Evolutionary conservation across 306 rosid species (phyloP).

Genomic region (Dicorynia guianensis): DNA sequence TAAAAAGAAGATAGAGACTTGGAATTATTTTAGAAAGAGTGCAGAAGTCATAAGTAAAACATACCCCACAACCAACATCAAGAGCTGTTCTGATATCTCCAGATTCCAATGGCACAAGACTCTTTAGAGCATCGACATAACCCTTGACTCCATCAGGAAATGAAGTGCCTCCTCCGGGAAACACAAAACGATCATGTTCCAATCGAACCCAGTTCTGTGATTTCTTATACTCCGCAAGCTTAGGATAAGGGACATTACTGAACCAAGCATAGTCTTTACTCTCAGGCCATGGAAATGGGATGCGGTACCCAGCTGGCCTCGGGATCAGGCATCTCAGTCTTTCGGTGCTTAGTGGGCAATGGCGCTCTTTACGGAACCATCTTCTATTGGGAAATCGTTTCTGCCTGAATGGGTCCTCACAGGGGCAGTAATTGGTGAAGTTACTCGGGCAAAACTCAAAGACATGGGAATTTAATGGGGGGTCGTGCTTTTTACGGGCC

Average conservation of each 20-base stretch:
- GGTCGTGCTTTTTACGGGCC: not conserved
- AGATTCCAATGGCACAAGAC: slow-evolving; percentile 46
- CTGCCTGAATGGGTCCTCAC: slow-evolving; percentile 51
- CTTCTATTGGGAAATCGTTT: slow-evolving; percentile 27
- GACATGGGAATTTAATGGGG: not conserved
- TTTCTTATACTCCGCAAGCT: slow-evolving; percentile 54
- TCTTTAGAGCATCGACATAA: slow-evolving; percentile 45
- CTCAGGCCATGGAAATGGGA: slow-evolving; percentile 53
- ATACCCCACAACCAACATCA: slow-evolving; percentile 64
- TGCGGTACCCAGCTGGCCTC: slow-evolving; percentile 44
- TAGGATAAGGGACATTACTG: slow-evolving; percentile 53
- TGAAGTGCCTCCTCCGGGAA: slow-evolving; percentile 67
- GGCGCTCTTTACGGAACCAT: slow-evolving; percentile 54
- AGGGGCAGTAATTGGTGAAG: slow-evolving; percentile 57
- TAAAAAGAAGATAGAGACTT: not conserved
- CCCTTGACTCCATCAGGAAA: slow-evolving; percentile 51
- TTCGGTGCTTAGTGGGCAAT: slow-evolving; percentile 46
- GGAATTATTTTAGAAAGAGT: not conserved
- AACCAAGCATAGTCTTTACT: slow-evolving; percentile 61
- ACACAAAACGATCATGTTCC: slow-evolving; percentile 51
- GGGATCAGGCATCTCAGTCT: slow-evolving; percentile 49
- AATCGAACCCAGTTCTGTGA: slow-evolving; percentile 61
- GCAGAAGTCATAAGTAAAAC: slow-evolving; percentile 2
- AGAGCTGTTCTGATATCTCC: slow-evolving; percentile 54
- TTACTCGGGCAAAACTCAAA: slow-evolving; percentile 47